Evolutionary conservation across 768 basidiomycete genomes (phyloP), one percentile per base, ranked within the genome.

Genomic region (Gymnopilus dilepis): DNA sequence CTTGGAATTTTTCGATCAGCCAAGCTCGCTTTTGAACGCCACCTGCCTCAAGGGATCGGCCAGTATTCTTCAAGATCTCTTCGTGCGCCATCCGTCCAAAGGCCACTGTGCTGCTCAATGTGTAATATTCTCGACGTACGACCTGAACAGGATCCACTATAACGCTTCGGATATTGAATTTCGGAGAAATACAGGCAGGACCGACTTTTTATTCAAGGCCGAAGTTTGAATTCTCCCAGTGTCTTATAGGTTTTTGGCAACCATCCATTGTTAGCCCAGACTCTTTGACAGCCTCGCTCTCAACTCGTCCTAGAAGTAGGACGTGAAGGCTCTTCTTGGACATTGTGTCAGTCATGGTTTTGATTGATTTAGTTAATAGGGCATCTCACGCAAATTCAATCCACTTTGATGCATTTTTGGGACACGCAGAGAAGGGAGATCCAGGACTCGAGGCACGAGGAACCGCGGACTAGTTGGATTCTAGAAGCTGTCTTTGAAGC

Each of bases 221-320:
- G n/a, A 50, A 8, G 11, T 50, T 11, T 50, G 47, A 28, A 22
- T 50, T 15, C 4, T 50, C n/a, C 47, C 47, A 2, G 31, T 50
- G 17, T 30, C 15, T n/a, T 28, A 50, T n/a, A 30, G 47, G 47
- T 26, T 50, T n/a, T 11, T 50, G 31, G 47, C 47, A 5, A n/a
- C 31, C 26, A 22, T 50, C 26, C 31, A 50, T 50, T 17, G 28
- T 50, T n/a, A 30, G 13, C 6, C 28, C 15, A n/a, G 28, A 28
- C 48, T 79, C 0, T 77, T 76, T 51, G 76, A 79, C 53, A 79
- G 77, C 45, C 59, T 79, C 7, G 68, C 34, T 19, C 31, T 34
- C 30, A 15, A 6, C 21, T 21, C 19, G 1, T 26, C 60, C 1
- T 70, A 67, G 65, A 57, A 9, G 6, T 1, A 26, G 9, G 62